Base-by-base conservation (phyloP, 1,284 basidiomycete species). In the Xerocomus minutiporus region DNA sequence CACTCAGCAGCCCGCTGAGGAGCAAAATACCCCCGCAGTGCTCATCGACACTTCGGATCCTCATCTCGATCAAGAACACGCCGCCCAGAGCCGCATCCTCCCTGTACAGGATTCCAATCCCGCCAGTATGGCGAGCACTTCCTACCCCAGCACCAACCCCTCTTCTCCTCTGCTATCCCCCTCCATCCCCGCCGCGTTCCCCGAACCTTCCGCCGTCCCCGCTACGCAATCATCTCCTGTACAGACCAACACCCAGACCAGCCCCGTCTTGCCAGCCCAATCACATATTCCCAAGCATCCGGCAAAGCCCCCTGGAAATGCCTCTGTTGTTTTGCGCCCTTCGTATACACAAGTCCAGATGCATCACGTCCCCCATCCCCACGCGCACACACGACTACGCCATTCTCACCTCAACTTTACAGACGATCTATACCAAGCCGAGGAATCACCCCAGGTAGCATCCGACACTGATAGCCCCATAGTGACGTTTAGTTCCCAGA, bases 351-450 rank as follows among this genome's bases (percentile, higher is more conserved):
- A 69, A 15, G 61, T 71, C 49, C 75, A 78, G 60, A 84, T 88
- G 82, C 86, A 88, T 61, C 86, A 88, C 58, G 84, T 88, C 46
- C 84, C 86, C 0, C 86, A 87, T 59, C 84, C 86, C 1, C 85
- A 88, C 54, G 83, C 84, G 1, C 85, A 88, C 59, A 81, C 84
- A 0, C 76, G 84, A 29, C 82, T 85, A 58, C 85, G 83, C 56
- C 78, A 80, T 53, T 73, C 71, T 2, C 69, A 73, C 57, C 55
- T 81, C 50, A 76, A 76, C 60, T 73, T 76, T 52, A 55, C 74
- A 13, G 75, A 78, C 57, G 67, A 72, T 35, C 67, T 80, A 43
- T 81, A 80, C 61, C 55, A 67, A 36, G 55, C 52, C 42, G 68
- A 68, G 25, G 64, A 70, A n/a, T 43, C 63, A 9, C 55, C 67